phyloP scores from a whole-genome alignment of 2,329 filamentous ascomycete species.

The Fusarium setosum region DNA sequence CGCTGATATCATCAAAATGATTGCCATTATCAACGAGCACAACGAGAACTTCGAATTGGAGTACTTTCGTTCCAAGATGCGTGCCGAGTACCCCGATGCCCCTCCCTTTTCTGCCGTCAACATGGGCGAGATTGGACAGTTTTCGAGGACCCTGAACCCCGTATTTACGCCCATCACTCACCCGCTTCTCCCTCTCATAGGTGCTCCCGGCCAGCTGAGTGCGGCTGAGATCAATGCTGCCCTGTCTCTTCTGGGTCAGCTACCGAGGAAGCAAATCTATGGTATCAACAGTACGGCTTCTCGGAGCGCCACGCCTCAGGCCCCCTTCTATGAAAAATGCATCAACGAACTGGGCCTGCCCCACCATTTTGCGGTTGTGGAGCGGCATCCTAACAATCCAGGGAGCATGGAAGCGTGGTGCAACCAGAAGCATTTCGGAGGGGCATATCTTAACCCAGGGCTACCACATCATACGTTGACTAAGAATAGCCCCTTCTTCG shows the following conservation, averaged over 20 bases:
- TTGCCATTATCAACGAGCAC: constrained; percentile 82
- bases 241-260: constrained; percentile 80
- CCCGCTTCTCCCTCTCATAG: constrained; percentile 83
- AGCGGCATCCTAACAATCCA: constrained; percentile 73
- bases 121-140: constrained; percentile 87
- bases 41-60: constrained; percentile 92
- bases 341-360: constrained; percentile 88
- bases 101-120: constrained; percentile 86
- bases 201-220: constrained; percentile 86
- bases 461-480: constrained; percentile 71
- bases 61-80: constrained; percentile 85
- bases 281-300: constrained; percentile 79
- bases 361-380: constrained; percentile 81
- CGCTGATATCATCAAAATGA: constrained; percentile 92
- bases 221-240: constrained; percentile 87
- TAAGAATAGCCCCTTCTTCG: constrained; percentile 64
- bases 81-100: constrained; percentile 72
- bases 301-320: constrained; percentile 73
- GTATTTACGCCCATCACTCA: constrained; percentile 92
- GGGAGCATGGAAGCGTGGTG: constrained; percentile 78
- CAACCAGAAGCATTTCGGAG: constrained; percentile 80
- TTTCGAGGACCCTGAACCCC: constrained; percentile 85
- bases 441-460: constrained; percentile 83
- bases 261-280: constrained; percentile 84
- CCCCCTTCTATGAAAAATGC: constrained; percentile 87